Percentiles rank a stretch among this genome's conserved stretches.
Evolutionary conservation across 176 grass and related monocot genomes (phyloP).

Genomic region (Metroxylon sagu): DNA sequence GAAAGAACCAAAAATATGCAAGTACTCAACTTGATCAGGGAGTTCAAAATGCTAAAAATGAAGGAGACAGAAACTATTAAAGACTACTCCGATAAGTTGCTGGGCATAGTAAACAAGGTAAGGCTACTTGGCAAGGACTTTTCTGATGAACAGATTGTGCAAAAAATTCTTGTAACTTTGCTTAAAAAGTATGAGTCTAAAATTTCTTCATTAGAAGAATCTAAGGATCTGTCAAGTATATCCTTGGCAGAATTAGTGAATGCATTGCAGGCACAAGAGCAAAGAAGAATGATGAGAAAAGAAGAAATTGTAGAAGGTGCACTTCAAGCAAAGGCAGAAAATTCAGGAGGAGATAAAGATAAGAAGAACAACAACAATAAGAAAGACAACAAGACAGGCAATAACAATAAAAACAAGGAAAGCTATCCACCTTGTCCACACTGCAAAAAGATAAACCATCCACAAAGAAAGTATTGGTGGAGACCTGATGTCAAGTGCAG

Average conservation of each 20-base stretch:
- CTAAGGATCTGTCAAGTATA: background rate
- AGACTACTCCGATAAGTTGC: background rate
- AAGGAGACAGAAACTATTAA: background rate
- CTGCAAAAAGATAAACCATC: background rate
- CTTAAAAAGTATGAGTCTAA: background rate
- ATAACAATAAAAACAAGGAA: background rate
- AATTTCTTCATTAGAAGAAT: background rate
- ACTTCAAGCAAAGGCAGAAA: background rate
- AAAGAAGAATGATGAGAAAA: background rate
- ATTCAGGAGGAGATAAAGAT: background rate
- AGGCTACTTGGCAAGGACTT: background rate
- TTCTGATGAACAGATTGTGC: background rate
- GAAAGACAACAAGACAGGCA: background rate
- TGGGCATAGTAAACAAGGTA: background rate
- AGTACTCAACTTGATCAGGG: too few relatives aligned
- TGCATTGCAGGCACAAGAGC: background rate
- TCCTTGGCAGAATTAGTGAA: background rate
- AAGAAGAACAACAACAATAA: background rate
- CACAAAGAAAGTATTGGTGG: background rate
- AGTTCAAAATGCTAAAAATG: background rate
- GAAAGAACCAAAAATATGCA: too few relatives aligned
- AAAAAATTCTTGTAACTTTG: background rate
- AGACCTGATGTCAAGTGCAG: background rate
- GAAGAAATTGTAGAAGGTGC: background rate
- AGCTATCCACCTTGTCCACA: background rate